phyloP scores from a whole-genome alignment of 495 filamentous ascomycete species.

The Hypoxylon subgilvum region DNA sequence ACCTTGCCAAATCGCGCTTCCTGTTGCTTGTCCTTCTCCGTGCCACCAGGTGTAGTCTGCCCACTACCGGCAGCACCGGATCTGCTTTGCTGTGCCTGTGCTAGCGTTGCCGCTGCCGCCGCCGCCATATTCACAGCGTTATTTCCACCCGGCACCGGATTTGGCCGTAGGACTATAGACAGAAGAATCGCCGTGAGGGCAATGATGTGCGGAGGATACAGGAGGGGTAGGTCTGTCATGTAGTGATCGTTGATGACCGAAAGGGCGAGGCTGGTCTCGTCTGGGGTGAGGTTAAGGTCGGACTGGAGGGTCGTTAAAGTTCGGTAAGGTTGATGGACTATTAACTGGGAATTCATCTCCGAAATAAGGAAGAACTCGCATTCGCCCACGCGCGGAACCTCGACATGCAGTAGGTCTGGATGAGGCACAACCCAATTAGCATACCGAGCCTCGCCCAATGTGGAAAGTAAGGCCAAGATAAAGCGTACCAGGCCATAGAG shows the following conservation, averaged over 20 bases:
- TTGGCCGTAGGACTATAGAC: constrained; percentile 76
- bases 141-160: constrained; percentile 34
- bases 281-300: constrained; percentile 71
- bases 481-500: constrained; percentile 77
- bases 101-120: constrained; percentile 47
- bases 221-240: constrained; percentile 87
- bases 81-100: constrained; percentile 48
- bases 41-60: constrained; percentile 18
- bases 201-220: constrained; percentile 88
- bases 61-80: constrained; percentile 34
- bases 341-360: constrained; percentile 92
- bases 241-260: constrained; percentile 96
- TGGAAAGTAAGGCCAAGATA: constrained; percentile 4
- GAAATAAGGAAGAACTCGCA: constrained; percentile 96
- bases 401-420: constrained; percentile 75
- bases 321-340: constrained; percentile 96
- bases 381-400: constrained; percentile 90
- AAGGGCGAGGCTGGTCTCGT: constrained; percentile 80
- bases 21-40: constrained; percentile 41
- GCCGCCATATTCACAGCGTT: constrained; percentile 48
- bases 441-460: constrained; percentile 1
- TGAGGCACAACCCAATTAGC: constrained; percentile 24
- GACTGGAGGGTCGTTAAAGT: constrained; percentile 75
- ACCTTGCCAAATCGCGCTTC: constrained; percentile 61
- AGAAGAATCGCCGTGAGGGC: constrained; percentile 89